phyloP scores from a whole-genome alignment of 192 early-diverging fungal species.

The Rhizophagus sp. region DNA sequence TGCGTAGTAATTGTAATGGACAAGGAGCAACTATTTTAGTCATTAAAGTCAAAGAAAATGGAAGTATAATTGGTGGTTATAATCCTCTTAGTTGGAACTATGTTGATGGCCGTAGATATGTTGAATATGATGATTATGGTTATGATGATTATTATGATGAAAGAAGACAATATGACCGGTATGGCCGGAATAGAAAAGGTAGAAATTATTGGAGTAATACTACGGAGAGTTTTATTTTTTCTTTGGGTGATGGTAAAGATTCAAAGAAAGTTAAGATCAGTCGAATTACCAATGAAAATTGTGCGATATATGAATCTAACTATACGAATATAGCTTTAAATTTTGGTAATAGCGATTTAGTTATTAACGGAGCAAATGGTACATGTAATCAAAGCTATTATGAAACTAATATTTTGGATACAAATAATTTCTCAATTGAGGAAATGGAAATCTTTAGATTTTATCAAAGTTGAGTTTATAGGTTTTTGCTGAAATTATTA shows the following conservation, averaged over 20 bases:
- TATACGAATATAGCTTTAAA: background rate
- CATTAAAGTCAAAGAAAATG: background rate
- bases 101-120: no score
- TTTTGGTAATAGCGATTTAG: constrained; percentile 2
- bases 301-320: background rate
- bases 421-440: background rate
- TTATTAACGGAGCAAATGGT: background rate
- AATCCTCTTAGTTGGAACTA: background rate
- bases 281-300: background rate
- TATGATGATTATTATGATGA: no score
- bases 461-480: no score
- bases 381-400: background rate
- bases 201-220: background rate
- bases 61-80: background rate
- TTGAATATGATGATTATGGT: no score
- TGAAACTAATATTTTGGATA: background rate
- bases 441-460: background rate
- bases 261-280: background rate
- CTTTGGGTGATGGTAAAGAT: background rate
- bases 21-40: background rate
- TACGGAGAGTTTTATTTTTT: background rate
- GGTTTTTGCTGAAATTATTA: no score
- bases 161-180: no score
- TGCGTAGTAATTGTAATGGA: background rate
- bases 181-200: no score